phyloP scores from a whole-genome alignment of 495 filamentous ascomycete species.

The Penicillium ochrochloron region DNA sequence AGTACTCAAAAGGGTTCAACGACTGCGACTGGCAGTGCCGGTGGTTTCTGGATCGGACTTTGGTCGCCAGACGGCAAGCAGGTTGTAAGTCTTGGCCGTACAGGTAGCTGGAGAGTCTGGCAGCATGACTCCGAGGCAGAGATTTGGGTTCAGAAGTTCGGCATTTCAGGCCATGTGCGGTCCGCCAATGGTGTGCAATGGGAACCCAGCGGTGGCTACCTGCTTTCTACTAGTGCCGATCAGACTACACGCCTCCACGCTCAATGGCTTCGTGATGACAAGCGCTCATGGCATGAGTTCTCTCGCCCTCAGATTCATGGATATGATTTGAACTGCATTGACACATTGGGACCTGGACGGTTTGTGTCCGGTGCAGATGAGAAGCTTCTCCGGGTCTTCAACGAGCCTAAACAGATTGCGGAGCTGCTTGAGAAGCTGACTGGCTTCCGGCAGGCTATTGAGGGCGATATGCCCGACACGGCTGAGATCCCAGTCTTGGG shows the following conservation, averaged over 20 bases:
- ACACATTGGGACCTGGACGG: constrained; percentile 65
- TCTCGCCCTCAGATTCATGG: constrained; percentile 96
- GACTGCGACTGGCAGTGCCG: constrained; percentile 91
- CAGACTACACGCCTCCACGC: constrained; percentile 94
- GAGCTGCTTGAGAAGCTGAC: constrained; percentile 70
- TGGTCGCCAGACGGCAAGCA: constrained; percentile 81
- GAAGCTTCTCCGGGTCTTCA: constrained; percentile 94
- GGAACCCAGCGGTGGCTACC: constrained; percentile 80
- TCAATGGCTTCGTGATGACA: constrained; percentile 67
- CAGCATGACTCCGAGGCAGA: constrained; percentile 56
- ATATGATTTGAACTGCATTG: constrained; percentile 95
- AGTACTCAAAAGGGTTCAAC: constrained; percentile 92
- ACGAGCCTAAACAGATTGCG: constrained; percentile 84
- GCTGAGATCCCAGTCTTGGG: constrained; percentile 94
- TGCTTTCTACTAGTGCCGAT: constrained; percentile 87
- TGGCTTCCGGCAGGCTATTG: constrained; percentile 52
- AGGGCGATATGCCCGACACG: constrained; percentile 71
- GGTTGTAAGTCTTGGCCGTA: constrained; percentile 82
- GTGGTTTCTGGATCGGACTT: constrained; percentile 93
- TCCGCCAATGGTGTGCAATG: constrained; percentile 80
- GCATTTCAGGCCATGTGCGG: constrained; percentile 82
- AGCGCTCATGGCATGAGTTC: constrained; percentile 88
- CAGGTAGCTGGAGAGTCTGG: constrained; percentile 94
- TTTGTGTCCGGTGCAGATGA: constrained; percentile 98
- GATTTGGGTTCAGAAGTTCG: constrained; percentile 75